Evolutionary conservation across 805 yeast genomes (phyloP).

Genomic region (Metschnikowia reukaufii): DNA sequence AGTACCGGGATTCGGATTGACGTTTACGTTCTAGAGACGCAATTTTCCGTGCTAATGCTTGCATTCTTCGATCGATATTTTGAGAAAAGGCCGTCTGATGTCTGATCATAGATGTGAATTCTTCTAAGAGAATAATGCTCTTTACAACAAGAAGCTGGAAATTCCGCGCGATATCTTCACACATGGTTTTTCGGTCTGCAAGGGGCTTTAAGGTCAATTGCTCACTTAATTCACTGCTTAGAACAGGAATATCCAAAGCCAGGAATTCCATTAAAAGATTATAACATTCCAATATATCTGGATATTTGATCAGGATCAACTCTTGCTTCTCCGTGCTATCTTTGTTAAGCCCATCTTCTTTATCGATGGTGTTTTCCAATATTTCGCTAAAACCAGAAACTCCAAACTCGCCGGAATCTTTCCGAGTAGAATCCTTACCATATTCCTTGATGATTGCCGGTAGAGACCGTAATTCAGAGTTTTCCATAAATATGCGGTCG

Average conservation of each 20-base stretch:
- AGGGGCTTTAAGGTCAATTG: constrained; percentile 2
- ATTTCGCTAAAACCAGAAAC: too few relatives aligned
- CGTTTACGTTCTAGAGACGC: constrained; percentile 4
- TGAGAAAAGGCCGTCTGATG: constrained; percentile 31
- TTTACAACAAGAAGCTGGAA: constrained; percentile 28
- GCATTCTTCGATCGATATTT: constrained; percentile 20
- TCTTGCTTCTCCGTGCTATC: constrained; percentile 20
- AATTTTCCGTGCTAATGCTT: constrained; percentile 1
- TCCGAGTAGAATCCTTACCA: background rate
- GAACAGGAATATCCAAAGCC: constrained; percentile 22
- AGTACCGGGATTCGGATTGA: constrained; percentile 6
- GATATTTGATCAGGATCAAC: constrained; percentile 24
- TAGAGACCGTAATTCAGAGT: constrained; percentile 13
- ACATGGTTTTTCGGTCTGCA: background rate
- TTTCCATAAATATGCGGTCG: constrained; percentile 7
- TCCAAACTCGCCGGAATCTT: background rate
- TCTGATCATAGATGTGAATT: constrained; percentile 23
- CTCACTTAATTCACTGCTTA: constrained; percentile 6
- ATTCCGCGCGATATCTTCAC: constrained; percentile 19
- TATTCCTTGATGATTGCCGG: constrained; percentile 12
- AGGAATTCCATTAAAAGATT: constrained; percentile 24
- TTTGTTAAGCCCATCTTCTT: too few relatives aligned
- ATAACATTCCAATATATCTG: constrained; percentile 23
- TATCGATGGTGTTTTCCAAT: too few relatives aligned
- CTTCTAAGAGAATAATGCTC: constrained; percentile 31